Evolutionary conservation across 805 yeast genomes (phyloP).

Genomic region (Suhomyces sp.): DNA sequence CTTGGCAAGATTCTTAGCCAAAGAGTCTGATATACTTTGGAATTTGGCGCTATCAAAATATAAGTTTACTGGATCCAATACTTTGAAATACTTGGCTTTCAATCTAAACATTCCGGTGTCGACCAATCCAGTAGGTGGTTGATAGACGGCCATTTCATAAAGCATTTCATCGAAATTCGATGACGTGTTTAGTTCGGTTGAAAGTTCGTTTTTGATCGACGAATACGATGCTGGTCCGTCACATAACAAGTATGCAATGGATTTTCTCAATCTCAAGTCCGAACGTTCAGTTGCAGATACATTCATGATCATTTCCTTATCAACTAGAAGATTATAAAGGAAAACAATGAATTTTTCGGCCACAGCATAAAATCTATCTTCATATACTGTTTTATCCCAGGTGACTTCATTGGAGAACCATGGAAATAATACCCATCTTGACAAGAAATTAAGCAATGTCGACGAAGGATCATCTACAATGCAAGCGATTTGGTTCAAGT

Average conservation of each 20-base stretch:
- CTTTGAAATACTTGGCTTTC: conserved; percentile 50
- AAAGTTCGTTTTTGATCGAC: conserved; percentile 32
- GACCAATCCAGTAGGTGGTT: conserved; percentile 56
- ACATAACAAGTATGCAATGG: conserved; percentile 51
- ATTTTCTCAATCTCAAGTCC: conserved; percentile 29
- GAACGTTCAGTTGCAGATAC: conserved; percentile 25
- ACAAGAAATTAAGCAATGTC: conserved; percentile 38
- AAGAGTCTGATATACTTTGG: conserved; percentile 49
- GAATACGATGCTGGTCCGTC: conserved; percentile 55
- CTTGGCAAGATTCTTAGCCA: conserved; percentile 44
- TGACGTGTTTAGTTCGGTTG: conserved; percentile 30
- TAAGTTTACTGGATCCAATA: conserved; percentile 62
- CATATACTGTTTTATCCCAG: conserved; percentile 40
- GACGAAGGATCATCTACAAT: conserved; percentile 37
- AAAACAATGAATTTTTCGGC: conserved; percentile 42
- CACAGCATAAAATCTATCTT: conserved; percentile 47
- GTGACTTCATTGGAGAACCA: conserved; percentile 44
- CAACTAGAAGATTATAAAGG: conserved; percentile 44
- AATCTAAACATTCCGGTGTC: conserved; percentile 67
- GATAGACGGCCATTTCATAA: conserved; percentile 58
- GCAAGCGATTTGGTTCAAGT: conserved; percentile 44
- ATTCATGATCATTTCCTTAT: conserved; percentile 27
- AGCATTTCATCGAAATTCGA: conserved; percentile 49
- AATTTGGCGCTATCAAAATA: conserved; percentile 47
- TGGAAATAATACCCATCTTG: conserved; percentile 55